Percentiles rank a stretch among this genome's conserved stretches.
phyloP scores from a whole-genome alignment of 2,329 filamentous ascomycete species.

The Dactylellina sp. region DNA sequence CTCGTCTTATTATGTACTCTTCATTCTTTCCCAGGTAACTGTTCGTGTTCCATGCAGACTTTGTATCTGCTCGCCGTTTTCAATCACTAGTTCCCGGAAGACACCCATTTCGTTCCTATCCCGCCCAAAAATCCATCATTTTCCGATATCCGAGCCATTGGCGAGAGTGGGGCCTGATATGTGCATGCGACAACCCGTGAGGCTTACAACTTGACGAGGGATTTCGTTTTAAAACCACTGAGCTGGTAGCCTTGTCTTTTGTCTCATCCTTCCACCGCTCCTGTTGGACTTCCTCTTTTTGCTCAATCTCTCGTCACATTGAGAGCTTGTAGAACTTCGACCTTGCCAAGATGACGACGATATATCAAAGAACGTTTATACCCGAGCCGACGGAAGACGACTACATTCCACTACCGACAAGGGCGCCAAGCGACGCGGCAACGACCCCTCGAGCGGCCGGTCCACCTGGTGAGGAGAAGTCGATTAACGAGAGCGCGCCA shows the following conservation, averaged over 20 bases:
- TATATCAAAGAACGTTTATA: conserved; percentile 52
- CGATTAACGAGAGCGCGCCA: conserved; percentile 36
- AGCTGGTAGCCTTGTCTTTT: conserved; percentile 30
- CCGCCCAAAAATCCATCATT: conserved; percentile 20
- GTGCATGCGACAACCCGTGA: conserved; percentile 49
- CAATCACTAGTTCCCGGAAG: conserved; percentile 36
- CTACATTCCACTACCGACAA: conserved; percentile 43
- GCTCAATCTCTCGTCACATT: conserved; percentile 13
- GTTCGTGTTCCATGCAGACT: conserved; percentile 6
- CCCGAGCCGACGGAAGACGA: conserved; percentile 52
- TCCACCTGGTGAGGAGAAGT: conserved; percentile 41
- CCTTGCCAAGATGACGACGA: conserved; percentile 45
- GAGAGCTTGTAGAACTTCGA: conserved; percentile 26
- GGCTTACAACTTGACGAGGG: conserved; percentile 34
- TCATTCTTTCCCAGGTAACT: conserved; percentile 25
- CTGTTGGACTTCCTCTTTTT: conserved; percentile 43
- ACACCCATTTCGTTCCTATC: conserved; percentile 10
- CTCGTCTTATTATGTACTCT: conserved; percentile 19
- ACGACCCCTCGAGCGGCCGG: conserved; percentile 30
- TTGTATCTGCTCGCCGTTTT: conserved; percentile 19
- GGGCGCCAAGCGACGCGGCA: conserved; percentile 40
- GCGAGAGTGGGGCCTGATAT: conserved; percentile 45
- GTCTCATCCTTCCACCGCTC: conserved; percentile 25
- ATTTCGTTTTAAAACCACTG: conserved; percentile 39
- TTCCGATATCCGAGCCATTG: conserved; percentile 51